Base-by-base conservation (phyloP, 1,284 basidiomycete species). In the Ceratobasidium sp. region DNA sequence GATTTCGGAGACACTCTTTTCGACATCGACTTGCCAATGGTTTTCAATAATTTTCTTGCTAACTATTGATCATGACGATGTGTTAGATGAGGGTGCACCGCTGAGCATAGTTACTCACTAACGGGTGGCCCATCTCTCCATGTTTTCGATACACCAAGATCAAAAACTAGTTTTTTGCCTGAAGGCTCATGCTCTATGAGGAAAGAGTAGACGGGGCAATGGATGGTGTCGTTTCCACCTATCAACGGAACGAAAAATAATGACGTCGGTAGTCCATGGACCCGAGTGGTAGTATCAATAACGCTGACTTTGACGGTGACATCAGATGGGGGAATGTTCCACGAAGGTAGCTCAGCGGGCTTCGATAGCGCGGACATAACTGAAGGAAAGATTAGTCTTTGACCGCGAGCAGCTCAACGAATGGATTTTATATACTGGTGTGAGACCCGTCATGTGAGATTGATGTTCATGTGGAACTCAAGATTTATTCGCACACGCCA, bases 151-250 rank as follows among this genome's bases (percentile, higher is more conserved):
- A 75, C 61, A 33, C 61, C 72, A 13, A 75, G 51, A 23, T 75
- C 72, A 53, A 75, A 75, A 4, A 75, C 6, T 18, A 75, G 18
- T 33, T 61, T 63, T 20, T 55, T 75, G 7, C 61, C 61, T 4
- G 72, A 75, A 3, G 72, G 46, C 20, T 75, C 72, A 64, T 75
- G 72, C 39, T 75, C 72, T 3, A 75, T 40, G 12, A 75, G 39
- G 61, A 75, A 75, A 13, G 42, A 15, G 15, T 53, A 75, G 3
- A 51, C 72, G 7, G 72, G 72, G 40, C 61, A 66, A 2, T 75
- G 46, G 6, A 75, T 10, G 2, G 42, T 28, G 9, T 75, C 72
- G n/a, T 64, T 42, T 20, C 60, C 61, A 12, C 18, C 33, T 12
- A 75, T 75, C 6, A 51, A 9, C 2, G 72, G 61, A 5, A n/a